Evolutionary conservation across 768 basidiomycete species (phyloP).

Genomic region (Arthromyces matolae): DNA sequence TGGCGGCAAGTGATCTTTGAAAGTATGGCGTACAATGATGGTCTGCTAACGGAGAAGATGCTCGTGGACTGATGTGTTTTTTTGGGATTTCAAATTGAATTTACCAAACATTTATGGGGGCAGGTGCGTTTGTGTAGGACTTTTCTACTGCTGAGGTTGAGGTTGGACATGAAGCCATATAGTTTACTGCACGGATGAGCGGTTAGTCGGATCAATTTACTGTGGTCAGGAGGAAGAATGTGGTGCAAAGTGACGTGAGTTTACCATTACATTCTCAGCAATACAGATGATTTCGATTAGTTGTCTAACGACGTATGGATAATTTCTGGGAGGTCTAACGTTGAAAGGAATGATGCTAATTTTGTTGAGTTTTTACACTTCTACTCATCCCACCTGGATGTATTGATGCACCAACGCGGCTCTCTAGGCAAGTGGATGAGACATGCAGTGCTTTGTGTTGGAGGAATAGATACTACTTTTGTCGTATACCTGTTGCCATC

Average conservation of each 20-base stretch:
- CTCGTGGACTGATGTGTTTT: constrained; percentile 57
- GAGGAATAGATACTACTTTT: background rate
- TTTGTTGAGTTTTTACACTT: constrained; percentile 20
- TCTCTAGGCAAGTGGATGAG: constrained; percentile 6
- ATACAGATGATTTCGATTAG: constrained; percentile 44
- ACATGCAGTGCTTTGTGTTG: background rate
- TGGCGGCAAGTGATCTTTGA: constrained; percentile 96
- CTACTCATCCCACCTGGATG: constrained; percentile 8
- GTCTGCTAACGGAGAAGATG: constrained; percentile 82
- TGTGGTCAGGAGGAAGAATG: constrained; percentile 20
- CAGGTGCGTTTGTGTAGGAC: constrained; percentile 61
- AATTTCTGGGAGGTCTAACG: constrained; percentile 1
- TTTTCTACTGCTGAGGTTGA: constrained; percentile 42
- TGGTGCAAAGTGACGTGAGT: constrained; percentile 43
- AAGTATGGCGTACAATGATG: constrained; percentile 90
- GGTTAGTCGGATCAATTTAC: constrained; percentile 18
- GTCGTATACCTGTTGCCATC: background rate
- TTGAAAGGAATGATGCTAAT: background rate
- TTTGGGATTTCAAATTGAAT: constrained; percentile 19
- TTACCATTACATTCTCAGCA: constrained; percentile 46
- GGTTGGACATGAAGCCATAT: too few relatives aligned
- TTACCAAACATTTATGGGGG: constrained; percentile 31
- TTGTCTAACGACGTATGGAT: constrained; percentile 19
- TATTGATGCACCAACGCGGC: constrained; percentile 14
- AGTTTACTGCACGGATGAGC: constrained; percentile 30